Base-by-base conservation (phyloP, 2,329 filamentous ascomycete genomes). In the Aspergillus hortae region DNA sequence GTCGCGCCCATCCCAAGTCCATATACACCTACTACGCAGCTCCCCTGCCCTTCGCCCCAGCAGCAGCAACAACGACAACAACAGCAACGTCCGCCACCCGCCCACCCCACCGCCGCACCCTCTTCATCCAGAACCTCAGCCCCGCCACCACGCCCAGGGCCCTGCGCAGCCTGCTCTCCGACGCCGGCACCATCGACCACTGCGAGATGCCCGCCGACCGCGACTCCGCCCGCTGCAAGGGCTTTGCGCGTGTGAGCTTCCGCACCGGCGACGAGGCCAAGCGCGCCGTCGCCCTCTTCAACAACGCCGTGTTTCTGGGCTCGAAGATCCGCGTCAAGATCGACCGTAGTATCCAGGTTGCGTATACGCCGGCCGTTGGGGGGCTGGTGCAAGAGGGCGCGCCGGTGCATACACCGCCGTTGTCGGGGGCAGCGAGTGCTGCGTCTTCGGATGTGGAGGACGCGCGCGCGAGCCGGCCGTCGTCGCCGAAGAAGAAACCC, bases 251-350 rank as follows among this genome's bases (percentile, higher is more conserved):
- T 6, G 63, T 67, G 4, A 67, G 64, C 2, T 68, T 73, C 54
- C 61, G 55, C 35, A 65, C 55, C 9, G 54, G 59, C 11, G 70
- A 73, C 1, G 69, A 72, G 32, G 71, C 71, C 4, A 66, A 66
- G 48, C 61, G 61, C n/a, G 68, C 67, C 11, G 61, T 70, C 17
- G 52, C 54, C 1, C 58, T 65, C 45, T 67, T 68, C 48, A 67
- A 74, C 53, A 69, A 68, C 30, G 53, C 63, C 14, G 53, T 55
- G 4, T 68, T 74, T 47, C 64, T 65, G 51, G 68, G 67, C 1
- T 58, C 61, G 1, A 65, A 56, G 9, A 69, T 74, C 30, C 58
- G 64, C 27, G 66, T 74, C 6, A 61, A 63, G 45, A 53, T 73
- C 45, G 65, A 71, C 46, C 59, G 58, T 9, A 59, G 62, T 14